Conservation (phyloP, 164 flowering plant species). For the Hamamelis virginiana region DNA sequence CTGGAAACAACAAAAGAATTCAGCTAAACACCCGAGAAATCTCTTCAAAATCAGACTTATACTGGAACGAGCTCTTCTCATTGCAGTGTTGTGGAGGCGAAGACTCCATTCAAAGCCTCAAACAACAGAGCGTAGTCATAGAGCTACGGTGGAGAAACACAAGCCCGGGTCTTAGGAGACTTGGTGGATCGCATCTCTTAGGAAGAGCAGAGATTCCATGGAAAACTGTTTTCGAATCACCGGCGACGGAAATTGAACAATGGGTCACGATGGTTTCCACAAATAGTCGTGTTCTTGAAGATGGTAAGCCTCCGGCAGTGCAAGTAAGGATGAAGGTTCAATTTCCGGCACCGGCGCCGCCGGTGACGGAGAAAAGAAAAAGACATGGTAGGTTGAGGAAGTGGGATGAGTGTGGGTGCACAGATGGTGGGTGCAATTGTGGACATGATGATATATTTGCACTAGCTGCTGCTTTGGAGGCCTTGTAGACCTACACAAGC, state of each 20-base stretch:
- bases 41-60: constrained; percentile 22
- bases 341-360: constrained; percentile 1
- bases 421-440: constrained; percentile 22
- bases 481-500: constrained; percentile 14
- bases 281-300: constrained; percentile 11
- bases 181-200: constrained; percentile 43
- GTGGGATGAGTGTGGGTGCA: constrained; percentile 34
- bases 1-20: constrained; percentile 44
- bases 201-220: constrained; percentile 59
- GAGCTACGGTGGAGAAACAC: constrained; percentile 60
- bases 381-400: constrained; percentile 5
- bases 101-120: constrained; percentile 34
- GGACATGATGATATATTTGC: constrained; percentile 27
- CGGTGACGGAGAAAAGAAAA: constrained; percentile 8
- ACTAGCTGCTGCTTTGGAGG: constrained; percentile 24
- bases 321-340: constrained; percentile 31
- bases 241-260: constrained; percentile 39
- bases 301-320: constrained; percentile 29
- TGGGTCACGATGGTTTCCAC: constrained; percentile 38
- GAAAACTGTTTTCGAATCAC: constrained; percentile 48
- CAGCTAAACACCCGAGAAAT: constrained; percentile 47
- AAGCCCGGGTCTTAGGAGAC: not conserved
- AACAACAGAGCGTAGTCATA: constrained; percentile 43
- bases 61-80: constrained; percentile 50
- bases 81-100: constrained; percentile 47